Evolutionary conservation across 805 yeast species (phyloP).

Genomic region (Starmerella bombicola): DNA sequence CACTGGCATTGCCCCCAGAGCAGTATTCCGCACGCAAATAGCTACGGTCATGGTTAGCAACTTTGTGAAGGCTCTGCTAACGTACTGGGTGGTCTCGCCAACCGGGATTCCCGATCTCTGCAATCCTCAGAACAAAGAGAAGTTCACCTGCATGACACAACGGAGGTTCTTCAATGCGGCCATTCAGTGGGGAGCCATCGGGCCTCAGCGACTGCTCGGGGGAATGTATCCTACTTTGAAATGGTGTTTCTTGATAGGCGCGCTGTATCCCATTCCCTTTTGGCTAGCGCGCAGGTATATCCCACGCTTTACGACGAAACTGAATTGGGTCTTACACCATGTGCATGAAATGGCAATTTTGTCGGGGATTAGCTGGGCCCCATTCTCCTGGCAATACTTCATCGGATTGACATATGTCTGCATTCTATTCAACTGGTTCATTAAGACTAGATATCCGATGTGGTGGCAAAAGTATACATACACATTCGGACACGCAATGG

Average conservation of each 20-base stretch:
- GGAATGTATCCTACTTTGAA: constrained; percentile 49
- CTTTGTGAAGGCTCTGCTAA: constrained; percentile 33
- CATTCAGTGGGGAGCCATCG: constrained; percentile 47
- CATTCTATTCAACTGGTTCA: constrained; percentile 35
- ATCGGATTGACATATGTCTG: constrained; percentile 34
- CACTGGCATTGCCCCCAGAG: constrained; percentile 34
- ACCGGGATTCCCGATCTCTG: constrained; percentile 35
- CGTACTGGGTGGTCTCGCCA: constrained; percentile 33
- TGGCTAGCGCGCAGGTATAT: constrained; percentile 15
- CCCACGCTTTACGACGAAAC: constrained; percentile 15
- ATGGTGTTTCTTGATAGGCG: constrained; percentile 54
- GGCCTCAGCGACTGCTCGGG: constrained; percentile 40
- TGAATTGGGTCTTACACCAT: constrained; percentile 15
- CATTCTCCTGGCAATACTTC: constrained; percentile 36
- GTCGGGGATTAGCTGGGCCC: constrained; percentile 31
- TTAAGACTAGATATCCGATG: constrained; percentile 33
- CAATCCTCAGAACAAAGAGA: constrained; percentile 30
- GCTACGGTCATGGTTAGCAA: constrained; percentile 33
- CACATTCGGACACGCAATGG: constrained; percentile 38
- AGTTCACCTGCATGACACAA: constrained; percentile 34
- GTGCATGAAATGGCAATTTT: constrained; percentile 19
- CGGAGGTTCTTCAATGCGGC: constrained; percentile 39
- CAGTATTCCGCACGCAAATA: constrained; percentile 32
- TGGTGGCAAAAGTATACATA: constrained; percentile 49
- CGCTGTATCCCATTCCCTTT: constrained; percentile 20